phyloP scores from a whole-genome alignment of 2,329 filamentous ascomycete genomes.

The Dactylellina cionopaga region DNA sequence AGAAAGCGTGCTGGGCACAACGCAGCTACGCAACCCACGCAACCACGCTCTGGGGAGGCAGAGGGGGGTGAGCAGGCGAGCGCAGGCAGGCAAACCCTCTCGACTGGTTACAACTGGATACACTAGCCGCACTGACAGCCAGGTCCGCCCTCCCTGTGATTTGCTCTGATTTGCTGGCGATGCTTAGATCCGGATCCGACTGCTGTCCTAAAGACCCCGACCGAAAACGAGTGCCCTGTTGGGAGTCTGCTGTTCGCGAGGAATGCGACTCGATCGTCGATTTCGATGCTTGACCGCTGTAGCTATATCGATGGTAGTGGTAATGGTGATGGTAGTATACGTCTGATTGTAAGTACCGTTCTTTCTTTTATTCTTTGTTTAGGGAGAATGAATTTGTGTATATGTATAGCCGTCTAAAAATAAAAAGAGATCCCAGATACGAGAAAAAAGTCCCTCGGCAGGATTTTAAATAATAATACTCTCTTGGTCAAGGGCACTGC shows the following conservation, averaged over 20 bases:
- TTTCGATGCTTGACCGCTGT: too few species aligned
- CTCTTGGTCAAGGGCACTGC: too few species aligned
- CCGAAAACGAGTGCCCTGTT: constrained; percentile 11
- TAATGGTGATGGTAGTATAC: neutral
- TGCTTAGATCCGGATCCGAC: constrained; percentile 37
- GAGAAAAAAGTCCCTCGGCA: neutral
- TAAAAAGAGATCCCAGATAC: too few species aligned
- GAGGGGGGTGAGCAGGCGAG: neutral
- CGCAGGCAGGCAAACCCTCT: constrained; percentile 27
- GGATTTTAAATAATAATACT: too few species aligned
- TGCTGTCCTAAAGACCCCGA: constrained; percentile 9
- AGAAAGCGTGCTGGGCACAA: too few species aligned
- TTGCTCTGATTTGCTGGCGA: neutral
- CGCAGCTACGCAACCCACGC: neutral
- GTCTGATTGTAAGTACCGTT: too few species aligned
- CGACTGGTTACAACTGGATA: constrained; percentile 9
- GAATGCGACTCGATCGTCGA: constrained; percentile 8
- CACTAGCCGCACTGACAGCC: constrained; percentile 21
- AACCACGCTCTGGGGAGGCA: neutral
- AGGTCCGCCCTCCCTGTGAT: neutral
- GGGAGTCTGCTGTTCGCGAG: constrained; percentile 5
- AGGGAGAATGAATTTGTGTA: too few species aligned
- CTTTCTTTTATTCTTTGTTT: too few species aligned
- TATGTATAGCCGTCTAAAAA: too few species aligned
- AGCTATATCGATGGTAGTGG: neutral